Percentiles rank a stretch among this genome's conserved stretches.
phyloP scores from a whole-genome alignment of 164 flowering plant genomes.

The Magnolia changhungtana region DNA sequence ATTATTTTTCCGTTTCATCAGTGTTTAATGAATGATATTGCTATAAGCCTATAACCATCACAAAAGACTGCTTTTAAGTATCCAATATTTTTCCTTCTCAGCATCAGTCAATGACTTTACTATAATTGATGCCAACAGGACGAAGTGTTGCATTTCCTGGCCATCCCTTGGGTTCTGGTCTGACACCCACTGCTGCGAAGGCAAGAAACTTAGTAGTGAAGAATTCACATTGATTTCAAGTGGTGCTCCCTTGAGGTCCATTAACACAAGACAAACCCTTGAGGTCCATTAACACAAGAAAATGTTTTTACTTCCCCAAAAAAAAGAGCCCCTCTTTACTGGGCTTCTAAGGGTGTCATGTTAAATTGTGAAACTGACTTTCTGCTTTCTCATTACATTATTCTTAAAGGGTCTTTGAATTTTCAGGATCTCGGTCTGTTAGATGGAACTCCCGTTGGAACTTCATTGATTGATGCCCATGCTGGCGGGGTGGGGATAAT shows the following conservation, averaged over 20 bases:
- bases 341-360: slow-evolving; percentile 22
- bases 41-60: not conserved
- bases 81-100: not conserved
- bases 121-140: slow-evolving; percentile 46
- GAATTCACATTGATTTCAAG: slow-evolving; percentile 41
- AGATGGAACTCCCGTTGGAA: slow-evolving; percentile 85
- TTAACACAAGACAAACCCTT: slow-evolving; percentile 26
- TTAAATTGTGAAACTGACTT: not conserved
- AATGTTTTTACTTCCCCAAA: slow-evolving; percentile 18
- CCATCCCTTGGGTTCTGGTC: slow-evolving; percentile 91
- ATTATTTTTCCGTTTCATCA: too few relatives aligned
- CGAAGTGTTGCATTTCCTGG: slow-evolving; percentile 99
- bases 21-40: not conserved
- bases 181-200: slow-evolving; percentile 88
- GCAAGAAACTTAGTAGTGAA: slow-evolving; percentile 56
- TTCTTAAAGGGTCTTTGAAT: slow-evolving; percentile 10
- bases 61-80: not conserved
- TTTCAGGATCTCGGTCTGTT: slow-evolving; percentile 80
- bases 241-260: slow-evolving; percentile 44
- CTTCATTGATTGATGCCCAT: slow-evolving; percentile 95
- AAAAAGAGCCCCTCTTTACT: slow-evolving; percentile 4
- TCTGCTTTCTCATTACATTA: slow-evolving; percentile 12
- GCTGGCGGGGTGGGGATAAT: slow-evolving; percentile 98
- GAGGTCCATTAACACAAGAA: slow-evolving; percentile 34
- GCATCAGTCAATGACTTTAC: slow-evolving; percentile 10